Conservation (phyloP, 257 asterid species). For the Nicotiana obtusifolia region DNA sequence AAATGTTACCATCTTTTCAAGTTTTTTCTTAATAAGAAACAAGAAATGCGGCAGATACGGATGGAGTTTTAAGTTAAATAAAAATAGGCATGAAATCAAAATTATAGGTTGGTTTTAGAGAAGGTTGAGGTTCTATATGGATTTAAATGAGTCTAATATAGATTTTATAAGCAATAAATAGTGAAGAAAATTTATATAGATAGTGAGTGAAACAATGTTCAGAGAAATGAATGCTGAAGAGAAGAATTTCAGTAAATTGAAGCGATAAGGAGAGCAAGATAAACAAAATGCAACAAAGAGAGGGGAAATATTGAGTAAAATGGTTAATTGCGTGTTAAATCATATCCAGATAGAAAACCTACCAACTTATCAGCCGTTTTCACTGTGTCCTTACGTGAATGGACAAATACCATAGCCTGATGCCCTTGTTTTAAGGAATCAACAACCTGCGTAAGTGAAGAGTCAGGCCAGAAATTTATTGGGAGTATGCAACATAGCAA, state of each 20-base stretch:
- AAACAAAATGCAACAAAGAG: not conserved
- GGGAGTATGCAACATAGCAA: not conserved
- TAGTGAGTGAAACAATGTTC: not conserved
- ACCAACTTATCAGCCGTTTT: constrained; percentile 95
- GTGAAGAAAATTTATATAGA: not conserved
- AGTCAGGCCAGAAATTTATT: constrained; percentile 1
- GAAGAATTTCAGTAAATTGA: not conserved
- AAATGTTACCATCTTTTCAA: not conserved
- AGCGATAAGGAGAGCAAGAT: not conserved
- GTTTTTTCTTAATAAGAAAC: not conserved
- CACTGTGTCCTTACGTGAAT: constrained; percentile 94
- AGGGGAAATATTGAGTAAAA: not conserved
- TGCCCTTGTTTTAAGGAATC: constrained; percentile 87
- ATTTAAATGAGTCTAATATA: not conserved
- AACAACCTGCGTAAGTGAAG: constrained; percentile 47
- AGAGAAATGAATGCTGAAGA: not conserved
- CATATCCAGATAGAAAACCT: constrained; percentile 17
- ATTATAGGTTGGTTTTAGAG: not conserved
- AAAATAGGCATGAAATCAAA: not conserved
- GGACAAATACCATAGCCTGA: constrained; percentile 98
- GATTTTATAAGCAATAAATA: not conserved
- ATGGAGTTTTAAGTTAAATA: not conserved
- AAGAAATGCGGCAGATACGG: not conserved
- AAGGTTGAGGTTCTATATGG: not conserved
- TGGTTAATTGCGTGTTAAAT: not conserved